Base-by-base conservation (phyloP, 202 grass and related monocot genomes). In the Panicum virgatum region DNA sequence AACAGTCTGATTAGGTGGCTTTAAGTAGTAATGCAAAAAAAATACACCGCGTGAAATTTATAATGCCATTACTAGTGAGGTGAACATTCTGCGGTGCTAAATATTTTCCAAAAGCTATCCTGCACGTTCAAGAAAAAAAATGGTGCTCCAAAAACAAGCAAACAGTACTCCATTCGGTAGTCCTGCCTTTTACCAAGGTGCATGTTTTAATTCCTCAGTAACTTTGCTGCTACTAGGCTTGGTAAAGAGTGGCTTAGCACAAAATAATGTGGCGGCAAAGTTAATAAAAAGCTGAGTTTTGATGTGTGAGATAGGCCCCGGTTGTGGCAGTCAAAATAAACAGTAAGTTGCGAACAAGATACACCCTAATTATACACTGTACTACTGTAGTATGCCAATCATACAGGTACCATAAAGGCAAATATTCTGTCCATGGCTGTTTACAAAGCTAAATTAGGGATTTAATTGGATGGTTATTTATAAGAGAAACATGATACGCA, bases 391-490 rank as follows among this genome's bases (percentile, higher is more conserved):
- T n/a, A n/a, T n/a, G n/a, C n/a, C n/a, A n/a, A n/a, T n/a, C n/a
- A n/a, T n/a, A n/a, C n/a, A n/a, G n/a, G 51, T 22, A 59, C 53
- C 7, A 34, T 46, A 45, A 80, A n/a, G 18, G 8, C 0, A 12
- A 14, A 27, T 43, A 34, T n/a, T n/a, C 20, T 32, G 7, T 47
- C 12, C n/a, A 47, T 34, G 20, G 19, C 19, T 2, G n/a, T 34
- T 74, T 66, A 83, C 40, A 74, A 52, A 72, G 22, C 25, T 27
- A 53, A 75, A 58, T 16, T n/a, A 5, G n/a, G 42, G 6, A 61
- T n/a, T n/a, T n/a, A n/a, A 42, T 22, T 43, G 13, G 67, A 19
- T 47, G 14, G 3, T 70, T 70, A 70, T 69, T 16, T 7, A 69
- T 69, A 45, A 69, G 25, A n/a, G n/a, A 30, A 48, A 48, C 43